Base-by-base conservation (phyloP, 225 moss, liverwort and hornwort genomes). In the Takakia lepidozioides region DNA sequence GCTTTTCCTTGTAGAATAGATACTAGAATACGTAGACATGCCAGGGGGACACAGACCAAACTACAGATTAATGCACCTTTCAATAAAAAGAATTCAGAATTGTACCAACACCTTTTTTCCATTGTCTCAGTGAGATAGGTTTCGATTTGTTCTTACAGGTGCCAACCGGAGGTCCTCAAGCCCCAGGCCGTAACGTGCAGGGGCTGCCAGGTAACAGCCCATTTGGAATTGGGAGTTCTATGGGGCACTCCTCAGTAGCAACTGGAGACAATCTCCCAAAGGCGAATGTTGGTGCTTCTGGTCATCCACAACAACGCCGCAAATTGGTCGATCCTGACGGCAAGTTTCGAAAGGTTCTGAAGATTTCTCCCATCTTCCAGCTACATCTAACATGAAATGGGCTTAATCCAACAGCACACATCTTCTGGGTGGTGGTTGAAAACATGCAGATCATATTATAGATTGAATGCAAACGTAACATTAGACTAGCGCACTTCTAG, bases 311-410 rank as follows among this genome's bases (percentile, higher is more conserved):
- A 54, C 93, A 88, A 54, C 80, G 98, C 28, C 85, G 91, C 32
- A 98, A 98, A 60, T 87, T 87, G 52, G 85, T 80, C 25, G 91
- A 88, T 36, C 63, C 74, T 2, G 91, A 98, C 61, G 98, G 87
- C 20, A 98, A 98, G 58, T 81, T 98, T 27, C 80, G 98, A 41
- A 98, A 98, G 80, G 80, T 80, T 30, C 36, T 20, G 29, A 30
- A 44, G n/a, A 22, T 22, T 27, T 51, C 26, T 30, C 26, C 15
- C 43, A 6, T 8, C 25, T n/a, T n/a, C n/a, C n/a, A n/a, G n/a
- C n/a, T n/a, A n/a, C n/a, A n/a, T n/a, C n/a, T n/a, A n/a, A n/a
- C n/a, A n/a, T n/a, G n/a, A n/a, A n/a, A n/a, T n/a, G n/a, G n/a
- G n/a, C n/a, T n/a, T n/a, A n/a, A n/a, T n/a, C n/a, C n/a, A n/a